Evolutionary conservation across 2,329 filamentous ascomycete genomes (phyloP), one percentile per base, ranked within the genome.

Genomic region (Metarhizium robertsii): DNA sequence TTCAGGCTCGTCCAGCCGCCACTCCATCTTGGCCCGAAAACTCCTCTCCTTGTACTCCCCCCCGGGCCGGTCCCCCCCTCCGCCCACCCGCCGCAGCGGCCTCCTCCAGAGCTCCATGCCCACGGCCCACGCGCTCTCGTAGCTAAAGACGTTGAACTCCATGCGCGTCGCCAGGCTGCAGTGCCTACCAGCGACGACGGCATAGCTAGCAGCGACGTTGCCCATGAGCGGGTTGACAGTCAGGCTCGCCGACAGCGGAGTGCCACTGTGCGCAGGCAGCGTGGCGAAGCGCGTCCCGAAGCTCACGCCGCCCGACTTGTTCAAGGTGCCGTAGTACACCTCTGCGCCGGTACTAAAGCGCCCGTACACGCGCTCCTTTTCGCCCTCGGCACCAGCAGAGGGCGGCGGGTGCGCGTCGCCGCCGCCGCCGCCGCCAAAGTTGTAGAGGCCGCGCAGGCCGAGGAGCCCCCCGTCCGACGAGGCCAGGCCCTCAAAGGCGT

Each of bases 141-240:
- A 99, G 68, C 90, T 96, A 73, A 96, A 97, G 52, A 96, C 88
- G 66, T 99, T 99, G 73, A 99, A 99, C 66, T 95, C 91, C 73
- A 97, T 92, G 52, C 88, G 85, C 25, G 91, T 95, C 60, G 91
- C 94, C 52, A 99, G 80, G 11, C 90, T 88, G 62, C 95, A 83
- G 64, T 90, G 84, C 38, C 82, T 82, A 3, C 90, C 90, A 2
- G 92, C 92, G 65, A 90, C 87, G 50, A 97, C 89, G 0, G 94
- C 89, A 69, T 99, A 99, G 16, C 85, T 95, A 40, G 91, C 90
- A 56, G 88, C 92, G 57, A 99, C 79, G 66, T 90, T 95, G 18
- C 94, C 94, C 83, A 96, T 96, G 51, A 99, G 76, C 4, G 94
- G 94, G 63, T 96, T 97, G 51, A 96, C 72, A 7, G 92, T 97